Evolutionary conservation across 768 basidiomycete genomes (phyloP).

Genomic region (Auriscalpium orientale): DNA sequence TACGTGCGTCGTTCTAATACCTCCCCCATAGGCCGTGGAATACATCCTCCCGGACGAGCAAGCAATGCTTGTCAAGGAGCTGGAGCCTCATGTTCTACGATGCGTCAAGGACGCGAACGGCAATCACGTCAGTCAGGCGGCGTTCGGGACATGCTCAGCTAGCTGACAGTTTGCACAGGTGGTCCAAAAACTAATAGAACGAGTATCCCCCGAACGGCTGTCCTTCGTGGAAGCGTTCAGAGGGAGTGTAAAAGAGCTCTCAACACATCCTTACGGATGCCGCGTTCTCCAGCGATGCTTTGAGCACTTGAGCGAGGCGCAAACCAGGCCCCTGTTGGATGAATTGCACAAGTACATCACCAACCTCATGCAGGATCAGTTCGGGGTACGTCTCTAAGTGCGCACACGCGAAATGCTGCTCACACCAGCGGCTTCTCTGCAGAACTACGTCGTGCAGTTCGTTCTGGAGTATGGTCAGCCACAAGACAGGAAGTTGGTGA

Average conservation of each 20-base stretch:
- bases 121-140: constrained; percentile 68
- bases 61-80: constrained; percentile 61
- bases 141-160: background rate
- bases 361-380: constrained; percentile 83
- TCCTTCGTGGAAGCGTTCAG: constrained; percentile 69
- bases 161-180: constrained; percentile 38
- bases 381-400: constrained; percentile 52
- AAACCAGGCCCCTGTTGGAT: constrained; percentile 66
- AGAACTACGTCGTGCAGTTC: constrained; percentile 96
- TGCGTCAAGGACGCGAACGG: constrained; percentile 90
- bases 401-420: constrained; percentile 4
- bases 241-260: constrained; percentile 71
- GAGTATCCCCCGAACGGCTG: constrained; percentile 68
- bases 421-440: constrained; percentile 4
- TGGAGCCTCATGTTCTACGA: constrained; percentile 72
- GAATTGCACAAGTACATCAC: constrained; percentile 70
- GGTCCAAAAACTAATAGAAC: constrained; percentile 82
- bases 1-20: background rate
- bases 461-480: constrained; percentile 74
- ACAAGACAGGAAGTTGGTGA: constrained; percentile 59
- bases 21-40: constrained; percentile 65
- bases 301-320: constrained; percentile 67
- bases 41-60: constrained; percentile 75
- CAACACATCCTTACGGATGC: constrained; percentile 89
- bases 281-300: constrained; percentile 91